A percentile compares a stretch with the other conserved stretches of the same genome.
Conservation (phyloP, 2,329 filamentous ascomycete genomes). For the Scorias spongiosa region DNA sequence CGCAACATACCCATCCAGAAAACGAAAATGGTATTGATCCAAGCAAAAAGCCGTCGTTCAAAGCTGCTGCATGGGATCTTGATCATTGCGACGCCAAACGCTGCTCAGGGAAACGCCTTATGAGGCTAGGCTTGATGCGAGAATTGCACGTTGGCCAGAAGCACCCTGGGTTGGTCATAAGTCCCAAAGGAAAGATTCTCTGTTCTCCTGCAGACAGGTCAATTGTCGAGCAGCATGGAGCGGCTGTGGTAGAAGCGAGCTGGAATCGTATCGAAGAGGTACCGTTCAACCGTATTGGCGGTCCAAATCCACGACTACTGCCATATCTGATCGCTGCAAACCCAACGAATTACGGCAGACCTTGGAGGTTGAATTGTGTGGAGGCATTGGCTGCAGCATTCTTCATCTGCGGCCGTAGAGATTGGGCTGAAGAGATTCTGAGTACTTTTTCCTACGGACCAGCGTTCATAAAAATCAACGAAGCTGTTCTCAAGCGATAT, state of each 20-base stretch:
- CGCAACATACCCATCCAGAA: slow-evolving; percentile 17
- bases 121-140: slow-evolving; percentile 84
- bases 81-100: slow-evolving; percentile 95
- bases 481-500: slow-evolving; percentile 65
- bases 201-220: slow-evolving; percentile 71
- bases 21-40: slow-evolving; percentile 11
- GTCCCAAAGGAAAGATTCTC: slow-evolving; percentile 79
- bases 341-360: slow-evolving; percentile 90
- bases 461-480: slow-evolving; percentile 84
- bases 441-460: slow-evolving; percentile 76
- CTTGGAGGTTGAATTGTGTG: slow-evolving; percentile 88
- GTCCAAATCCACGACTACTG: slow-evolving; percentile 77
- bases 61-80: slow-evolving; percentile 94
- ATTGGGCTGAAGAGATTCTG: slow-evolving; percentile 79
- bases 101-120: slow-evolving; percentile 89
- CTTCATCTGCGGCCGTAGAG: slow-evolving; percentile 75
- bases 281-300: slow-evolving; percentile 80
- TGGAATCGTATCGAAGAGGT: slow-evolving; percentile 90
- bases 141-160: slow-evolving; percentile 85
- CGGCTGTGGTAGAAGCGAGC: slow-evolving; percentile 91
- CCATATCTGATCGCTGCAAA: slow-evolving; percentile 96
- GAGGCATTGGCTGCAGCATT: slow-evolving; percentile 90
- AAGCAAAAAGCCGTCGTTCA: slow-evolving; percentile 46
- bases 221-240: slow-evolving; percentile 74
- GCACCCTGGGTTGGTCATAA: slow-evolving; percentile 82